Evolutionary conservation across 2,329 filamentous ascomycete genomes (phyloP), one percentile per base, ranked within the genome.

Genomic region (Penicillium corylophilum): DNA sequence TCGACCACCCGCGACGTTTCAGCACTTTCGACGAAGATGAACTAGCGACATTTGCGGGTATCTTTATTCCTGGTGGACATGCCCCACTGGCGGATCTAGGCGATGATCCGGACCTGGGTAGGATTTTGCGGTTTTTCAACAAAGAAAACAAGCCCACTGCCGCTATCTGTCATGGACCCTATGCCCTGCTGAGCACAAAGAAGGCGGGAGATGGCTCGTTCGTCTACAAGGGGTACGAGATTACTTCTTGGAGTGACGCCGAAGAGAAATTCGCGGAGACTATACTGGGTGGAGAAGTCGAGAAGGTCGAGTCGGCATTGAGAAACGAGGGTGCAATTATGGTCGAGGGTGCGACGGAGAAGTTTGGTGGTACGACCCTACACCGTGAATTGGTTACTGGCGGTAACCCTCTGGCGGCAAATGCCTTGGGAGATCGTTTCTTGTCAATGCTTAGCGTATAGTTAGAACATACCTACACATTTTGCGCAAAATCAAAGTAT

Each of bases 241-340:
- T 78, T 28, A 78, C 74, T 1, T 69, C 67, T 33, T 78, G 74
- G 69, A 74, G 72, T 38, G 74, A 78, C 60, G 67, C 64, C 0
- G 76, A 78, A 59, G 76, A 78, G 62, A 73, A 70, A 57, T 48
- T 73, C 18, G 76, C 78, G 71, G 76, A 79, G 66, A 73, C 64
- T n/a, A 48, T 74, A 48, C 55, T 74, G 24, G 61, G 73, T 5
- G 76, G 73, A 0, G 74, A 77, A 58, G 66, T 77, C 4, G 61
- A 70, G 46, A 77, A 76, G 60, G 73, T 75, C 5, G 76, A 73
- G 56, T 64, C 65, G 4, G 61, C 56, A 7, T 53, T 78, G 48
- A 65, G 63, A 16, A 64, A 73, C 20, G 68, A 69, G 10, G 75
- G 76, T 0, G 76, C 73, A 0, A 64, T 73, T 7, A 77, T 79